A percentile compares a stretch with the other conserved stretches of the same genome.
Evolutionary conservation across 441 rosid species (phyloP).

Genomic region (Cnidoscolus chayamansa): DNA sequence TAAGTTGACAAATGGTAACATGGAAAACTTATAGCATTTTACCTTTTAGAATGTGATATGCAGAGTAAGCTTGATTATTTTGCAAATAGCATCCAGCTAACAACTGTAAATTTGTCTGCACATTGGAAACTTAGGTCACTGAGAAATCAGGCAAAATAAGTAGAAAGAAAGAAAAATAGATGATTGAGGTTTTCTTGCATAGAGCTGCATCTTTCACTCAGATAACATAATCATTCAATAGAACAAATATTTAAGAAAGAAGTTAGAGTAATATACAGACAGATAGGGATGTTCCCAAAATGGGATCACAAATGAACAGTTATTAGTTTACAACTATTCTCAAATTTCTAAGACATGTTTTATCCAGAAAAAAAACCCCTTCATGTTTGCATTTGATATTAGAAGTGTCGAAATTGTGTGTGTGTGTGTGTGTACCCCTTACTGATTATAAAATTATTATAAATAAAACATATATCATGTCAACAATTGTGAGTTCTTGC

Average conservation of each 20-base stretch:
- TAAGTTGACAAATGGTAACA: background rate
- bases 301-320: background rate
- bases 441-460: no score
- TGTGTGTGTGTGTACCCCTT: no score
- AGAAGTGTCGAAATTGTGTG: no score
- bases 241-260: background rate
- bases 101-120: slow-evolving; percentile 79
- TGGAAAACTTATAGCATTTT: slow-evolving; percentile 15
- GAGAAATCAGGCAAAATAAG: background rate
- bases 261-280: background rate
- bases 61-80: slow-evolving; percentile 84
- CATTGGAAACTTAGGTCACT: slow-evolving; percentile 11
- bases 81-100: slow-evolving; percentile 86
- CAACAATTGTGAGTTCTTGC: no score
- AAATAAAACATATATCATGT: no score
- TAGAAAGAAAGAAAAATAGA: slow-evolving; percentile 4
- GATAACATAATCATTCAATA: background rate
- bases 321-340: background rate
- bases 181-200: no score
- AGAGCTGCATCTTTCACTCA: background rate
- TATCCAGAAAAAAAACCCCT: background rate
- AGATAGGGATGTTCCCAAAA: background rate
- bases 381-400: no score
- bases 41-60: slow-evolving; percentile 90
- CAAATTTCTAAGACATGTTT: background rate